phyloP scores from a whole-genome alignment of 2,329 filamentous ascomycete genomes.

The Rhynchosporium secalis region DNA sequence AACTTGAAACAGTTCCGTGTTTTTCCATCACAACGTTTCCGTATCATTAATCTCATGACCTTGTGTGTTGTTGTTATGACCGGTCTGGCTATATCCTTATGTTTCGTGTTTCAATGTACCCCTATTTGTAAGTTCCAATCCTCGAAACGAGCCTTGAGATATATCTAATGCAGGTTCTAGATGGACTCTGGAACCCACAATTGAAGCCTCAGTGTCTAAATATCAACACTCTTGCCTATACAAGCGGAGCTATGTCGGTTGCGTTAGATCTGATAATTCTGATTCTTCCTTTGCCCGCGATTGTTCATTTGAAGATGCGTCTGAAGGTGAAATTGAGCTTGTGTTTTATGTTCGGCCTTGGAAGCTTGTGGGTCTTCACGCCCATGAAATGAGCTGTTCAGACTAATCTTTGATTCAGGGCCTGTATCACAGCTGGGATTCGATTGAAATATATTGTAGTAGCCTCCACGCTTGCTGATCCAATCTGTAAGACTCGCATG shows the following conservation, averaged over 20 bases:
- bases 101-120: conserved; percentile 28
- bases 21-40: conserved; percentile 19
- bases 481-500: conserved; percentile 28
- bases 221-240: conserved; percentile 64
- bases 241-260: conserved; percentile 66
- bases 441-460: conserved; percentile 31
- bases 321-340: conserved; percentile 67
- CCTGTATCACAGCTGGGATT: conserved; percentile 32
- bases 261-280: conserved; percentile 67
- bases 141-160: neutral
- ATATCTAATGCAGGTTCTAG: conserved; percentile 11
- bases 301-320: conserved; percentile 61
- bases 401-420: conserved; percentile 19
- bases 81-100: conserved; percentile 21
- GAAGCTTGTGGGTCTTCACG: conserved; percentile 58
- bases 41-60: neutral
- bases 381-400: neutral
- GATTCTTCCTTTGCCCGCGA: conserved; percentile 63
- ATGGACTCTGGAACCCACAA: conserved; percentile 24
- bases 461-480: conserved; percentile 28
- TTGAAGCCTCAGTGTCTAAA: conserved; percentile 52
- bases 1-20: conserved; percentile 23
- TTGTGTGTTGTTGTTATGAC: conserved; percentile 16
- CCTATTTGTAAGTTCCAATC: conserved; percentile 23
- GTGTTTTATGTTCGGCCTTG: conserved; percentile 66